Percentiles rank a stretch among this genome's conserved stretches.
Conservation (phyloP, 148 eudicot species). For the Rhododendron mucronatum region DNA sequence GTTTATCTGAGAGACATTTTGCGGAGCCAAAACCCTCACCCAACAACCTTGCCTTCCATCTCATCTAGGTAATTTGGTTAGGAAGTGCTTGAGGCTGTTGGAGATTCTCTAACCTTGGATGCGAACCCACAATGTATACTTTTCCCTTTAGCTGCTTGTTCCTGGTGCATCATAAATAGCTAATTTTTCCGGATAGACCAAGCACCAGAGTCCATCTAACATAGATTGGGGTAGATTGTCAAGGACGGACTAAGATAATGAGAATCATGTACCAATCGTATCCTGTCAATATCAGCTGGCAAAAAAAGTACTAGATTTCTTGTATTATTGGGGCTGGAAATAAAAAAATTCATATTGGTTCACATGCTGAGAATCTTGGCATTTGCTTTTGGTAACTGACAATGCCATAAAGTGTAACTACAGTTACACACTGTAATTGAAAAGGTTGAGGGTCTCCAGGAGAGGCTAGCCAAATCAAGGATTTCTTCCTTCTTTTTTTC, state of each 20-base stretch:
- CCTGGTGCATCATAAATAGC: not conserved
- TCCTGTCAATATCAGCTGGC: not conserved
- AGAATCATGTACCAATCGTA: not conserved
- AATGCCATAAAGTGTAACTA: not conserved
- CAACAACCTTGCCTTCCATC: not conserved
- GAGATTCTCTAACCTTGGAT: not conserved
- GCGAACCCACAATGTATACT: not conserved
- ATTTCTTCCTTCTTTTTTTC: not conserved
- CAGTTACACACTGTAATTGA: not conserved
- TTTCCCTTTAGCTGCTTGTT: not conserved
- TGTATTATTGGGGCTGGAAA: not conserved
- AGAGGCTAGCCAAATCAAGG: not conserved
- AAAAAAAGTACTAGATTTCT: not conserved
- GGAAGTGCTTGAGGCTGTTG: not conserved
- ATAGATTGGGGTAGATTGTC: not conserved
- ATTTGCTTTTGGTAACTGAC: slow-evolving; percentile 9
- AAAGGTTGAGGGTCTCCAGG: not conserved
- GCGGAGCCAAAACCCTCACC: not conserved
- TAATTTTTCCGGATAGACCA: not conserved
- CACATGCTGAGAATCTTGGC: slow-evolving; percentile 14
- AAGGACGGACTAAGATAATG: not conserved
- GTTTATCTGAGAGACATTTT: not conserved
- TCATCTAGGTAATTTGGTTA: not conserved
- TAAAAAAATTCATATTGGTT: not conserved
- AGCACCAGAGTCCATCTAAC: not conserved